phyloP scores from a whole-genome alignment of 1,139 yeast species.

The Zhuliangozyma blackwelliae region DNA sequence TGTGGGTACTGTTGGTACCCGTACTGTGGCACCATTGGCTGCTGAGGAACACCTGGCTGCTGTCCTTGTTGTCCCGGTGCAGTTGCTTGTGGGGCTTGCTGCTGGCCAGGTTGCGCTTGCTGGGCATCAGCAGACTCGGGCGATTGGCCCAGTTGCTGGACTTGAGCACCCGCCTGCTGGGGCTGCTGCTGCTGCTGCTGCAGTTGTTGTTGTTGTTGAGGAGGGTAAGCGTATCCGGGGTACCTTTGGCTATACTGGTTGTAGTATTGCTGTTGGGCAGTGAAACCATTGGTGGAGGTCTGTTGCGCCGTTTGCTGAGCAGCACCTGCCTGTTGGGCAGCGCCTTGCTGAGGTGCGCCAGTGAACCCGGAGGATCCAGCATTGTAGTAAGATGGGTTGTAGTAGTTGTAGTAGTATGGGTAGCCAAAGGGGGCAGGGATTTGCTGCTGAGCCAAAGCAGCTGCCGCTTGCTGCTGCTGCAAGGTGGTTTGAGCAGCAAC shows the following conservation, averaged over 20 bases:
- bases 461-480: conserved; percentile 12
- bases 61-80: conserved; percentile 22
- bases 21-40: conserved; percentile 39
- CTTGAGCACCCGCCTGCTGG: conserved; percentile 1
- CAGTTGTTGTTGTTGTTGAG: conserved; percentile 16
- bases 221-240: conserved; percentile 37
- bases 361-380: conserved; percentile 20
- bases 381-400: conserved; percentile 41
- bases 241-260: conserved; percentile 35
- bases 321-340: conserved; percentile 7
- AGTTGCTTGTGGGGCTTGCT: conserved; percentile 13
- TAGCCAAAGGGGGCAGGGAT: conserved; percentile 38
- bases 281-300: conserved; percentile 13
- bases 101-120: conserved; percentile 15
- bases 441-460: conserved; percentile 9
- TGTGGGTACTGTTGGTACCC: conserved; percentile 51
- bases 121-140: conserved; percentile 8
- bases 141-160: conserved; percentile 12
- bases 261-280: conserved; percentile 27
- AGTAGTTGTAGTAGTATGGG: conserved; percentile 44
- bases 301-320: conserved; percentile 9
- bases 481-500: conserved; percentile 24
- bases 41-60: conserved; percentile 30
- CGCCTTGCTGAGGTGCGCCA: conserved; percentile 11
- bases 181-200: conserved; percentile 20